Evolutionary conservation across 495 filamentous ascomycete species (phyloP).

Genomic region (Penicillium parvum): DNA sequence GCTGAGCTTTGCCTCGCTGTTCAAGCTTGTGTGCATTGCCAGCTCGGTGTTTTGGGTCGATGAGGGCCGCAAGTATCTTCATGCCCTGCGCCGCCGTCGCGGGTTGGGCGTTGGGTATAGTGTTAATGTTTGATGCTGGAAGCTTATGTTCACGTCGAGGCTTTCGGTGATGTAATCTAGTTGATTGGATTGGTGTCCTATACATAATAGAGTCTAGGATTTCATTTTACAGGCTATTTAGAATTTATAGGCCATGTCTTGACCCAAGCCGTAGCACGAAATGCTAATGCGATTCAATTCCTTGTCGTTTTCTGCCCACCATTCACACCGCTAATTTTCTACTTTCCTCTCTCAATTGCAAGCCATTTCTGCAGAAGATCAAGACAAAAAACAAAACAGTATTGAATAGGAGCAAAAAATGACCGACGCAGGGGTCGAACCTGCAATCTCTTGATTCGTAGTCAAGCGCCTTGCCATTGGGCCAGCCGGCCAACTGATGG

Average conservation of each 20-base stretch:
- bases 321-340: neutral
- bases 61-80: conserved; percentile 74
- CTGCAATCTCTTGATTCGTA: conserved; percentile 65
- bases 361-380: no score
- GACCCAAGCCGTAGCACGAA: no score
- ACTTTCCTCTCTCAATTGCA: neutral
- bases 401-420: conserved; percentile 14
- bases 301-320: neutral
- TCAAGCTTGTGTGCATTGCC: conserved; percentile 65
- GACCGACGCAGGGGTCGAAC: conserved; percentile 45
- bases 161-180: conserved; percentile 12
- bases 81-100: conserved; percentile 29
- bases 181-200: conserved; percentile 17
- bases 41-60: conserved; percentile 94
- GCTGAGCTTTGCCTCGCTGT: conserved; percentile 64
- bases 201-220: conserved; percentile 19
- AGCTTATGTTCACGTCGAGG: neutral
- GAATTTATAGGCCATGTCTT: neutral
- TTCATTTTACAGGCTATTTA: conserved; percentile 1
- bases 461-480: conserved; percentile 72
- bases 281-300: no score
- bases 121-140: conserved; percentile 41
- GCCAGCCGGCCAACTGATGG: conserved; percentile 42
- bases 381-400: neutral
- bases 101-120: conserved; percentile 42